phyloP scores from a whole-genome alignment of 2,329 filamentous ascomycete genomes.

The Aspergillus ochraceoroseus region DNA sequence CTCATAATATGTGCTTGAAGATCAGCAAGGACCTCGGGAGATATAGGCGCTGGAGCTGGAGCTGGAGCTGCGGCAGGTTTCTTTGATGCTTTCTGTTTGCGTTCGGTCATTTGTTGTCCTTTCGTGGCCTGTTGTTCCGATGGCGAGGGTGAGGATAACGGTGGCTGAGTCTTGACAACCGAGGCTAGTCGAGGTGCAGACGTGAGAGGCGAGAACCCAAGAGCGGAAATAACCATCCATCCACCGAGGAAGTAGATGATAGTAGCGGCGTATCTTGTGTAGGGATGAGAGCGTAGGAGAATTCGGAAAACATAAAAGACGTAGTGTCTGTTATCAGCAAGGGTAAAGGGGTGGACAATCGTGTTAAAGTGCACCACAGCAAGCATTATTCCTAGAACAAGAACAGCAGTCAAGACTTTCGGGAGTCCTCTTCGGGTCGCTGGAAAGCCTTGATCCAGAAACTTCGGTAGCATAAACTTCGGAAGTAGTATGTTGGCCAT shows the following conservation, averaged over 20 bases:
- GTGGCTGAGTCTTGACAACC: slow-evolving; percentile 13
- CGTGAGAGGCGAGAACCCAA: slow-evolving; percentile 46
- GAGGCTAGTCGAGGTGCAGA: slow-evolving; percentile 22
- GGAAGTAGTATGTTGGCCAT: slow-evolving; percentile 42
- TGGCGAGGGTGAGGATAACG: slow-evolving; percentile 7
- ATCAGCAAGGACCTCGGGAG: slow-evolving; percentile 28
- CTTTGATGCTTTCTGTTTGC: slow-evolving; percentile 23
- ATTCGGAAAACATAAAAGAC: slow-evolving; percentile 94
- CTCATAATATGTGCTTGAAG: slow-evolving; percentile 29
- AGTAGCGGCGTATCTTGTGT: slow-evolving; percentile 62
- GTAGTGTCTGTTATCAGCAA: slow-evolving; percentile 95
- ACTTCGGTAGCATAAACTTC: slow-evolving; percentile 30
- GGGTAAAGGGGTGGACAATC: slow-evolving; percentile 88
- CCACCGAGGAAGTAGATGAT: slow-evolving; percentile 66
- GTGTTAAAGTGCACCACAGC: slow-evolving; percentile 72
- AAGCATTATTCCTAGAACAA: slow-evolving; percentile 43
- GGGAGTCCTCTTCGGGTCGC: slow-evolving; percentile 38
- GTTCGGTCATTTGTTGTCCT: slow-evolving; percentile 20
- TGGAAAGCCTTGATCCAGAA: slow-evolving; percentile 33
- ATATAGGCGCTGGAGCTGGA: slow-evolving; percentile 19
- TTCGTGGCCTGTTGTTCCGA: slow-evolving; percentile 2
- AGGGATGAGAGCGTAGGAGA: slow-evolving; percentile 62
- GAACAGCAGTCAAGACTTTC: slow-evolving; percentile 33
- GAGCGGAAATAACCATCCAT: slow-evolving; percentile 62
- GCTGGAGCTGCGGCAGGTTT: slow-evolving; percentile 13